Conservation (phyloP, 2,329 filamentous ascomycete species). For the Penicillium sclerotiorum region DNA sequence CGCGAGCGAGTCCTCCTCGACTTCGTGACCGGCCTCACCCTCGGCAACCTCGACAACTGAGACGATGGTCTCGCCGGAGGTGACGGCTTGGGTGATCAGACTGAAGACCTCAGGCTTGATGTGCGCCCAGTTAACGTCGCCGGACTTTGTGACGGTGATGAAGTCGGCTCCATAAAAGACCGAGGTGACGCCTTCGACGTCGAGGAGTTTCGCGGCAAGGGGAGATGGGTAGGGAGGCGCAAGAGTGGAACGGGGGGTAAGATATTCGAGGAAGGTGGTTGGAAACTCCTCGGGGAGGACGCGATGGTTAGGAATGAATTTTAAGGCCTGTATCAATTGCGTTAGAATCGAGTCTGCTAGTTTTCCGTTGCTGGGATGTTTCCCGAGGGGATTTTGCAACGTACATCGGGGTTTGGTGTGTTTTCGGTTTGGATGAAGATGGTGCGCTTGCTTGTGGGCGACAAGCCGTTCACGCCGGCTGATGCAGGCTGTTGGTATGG, state of each 20-base stretch:
- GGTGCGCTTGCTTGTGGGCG: constrained; percentile 59
- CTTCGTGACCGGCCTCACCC: constrained; percentile 52
- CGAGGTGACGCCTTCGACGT: constrained; percentile 89
- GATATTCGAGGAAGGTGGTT: constrained; percentile 86
- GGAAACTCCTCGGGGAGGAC: constrained; percentile 75
- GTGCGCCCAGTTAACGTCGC: constrained; percentile 88
- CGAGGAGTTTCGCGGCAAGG: constrained; percentile 85
- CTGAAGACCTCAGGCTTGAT: constrained; percentile 95
- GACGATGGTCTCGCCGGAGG: constrained; percentile 79
- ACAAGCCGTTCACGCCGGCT: constrained; percentile 41
- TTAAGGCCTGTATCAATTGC: constrained; percentile 61
- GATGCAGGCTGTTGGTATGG: constrained; percentile 45
- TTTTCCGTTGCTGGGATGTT: background rate
- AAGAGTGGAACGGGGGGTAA: constrained; percentile 84
- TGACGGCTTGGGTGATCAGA: constrained; percentile 90
- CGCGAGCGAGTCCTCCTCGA: constrained; percentile 69
- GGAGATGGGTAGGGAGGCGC: constrained; percentile 87
- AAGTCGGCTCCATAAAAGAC: constrained; percentile 95
- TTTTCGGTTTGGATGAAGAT: constrained; percentile 98
- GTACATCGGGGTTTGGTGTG: constrained; percentile 88
- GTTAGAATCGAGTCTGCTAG: background rate
- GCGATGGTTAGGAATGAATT: constrained; percentile 89
- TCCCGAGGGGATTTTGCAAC: too few relatives aligned
- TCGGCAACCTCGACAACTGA: constrained; percentile 65
- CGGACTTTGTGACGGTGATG: constrained; percentile 92